Base-by-base conservation (phyloP, 805 yeast species). In the Starmerella riodocensis region DNA sequence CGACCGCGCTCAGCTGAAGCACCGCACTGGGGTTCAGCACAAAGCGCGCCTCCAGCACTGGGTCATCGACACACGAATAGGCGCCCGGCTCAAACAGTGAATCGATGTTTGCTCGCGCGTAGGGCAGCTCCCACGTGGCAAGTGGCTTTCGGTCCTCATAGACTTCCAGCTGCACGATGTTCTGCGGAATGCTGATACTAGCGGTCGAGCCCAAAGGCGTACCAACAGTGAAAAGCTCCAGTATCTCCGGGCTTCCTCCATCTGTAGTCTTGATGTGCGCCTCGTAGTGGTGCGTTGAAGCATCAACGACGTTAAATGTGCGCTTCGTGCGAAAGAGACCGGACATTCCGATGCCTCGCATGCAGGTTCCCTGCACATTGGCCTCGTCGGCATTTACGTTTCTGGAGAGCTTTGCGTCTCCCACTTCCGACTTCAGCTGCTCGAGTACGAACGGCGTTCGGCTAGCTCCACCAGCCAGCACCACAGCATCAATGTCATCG, bases 301-400 rank as follows among this genome's bases (percentile, higher is more conserved):
- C 69, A 40, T 82, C 93, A 24, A 69, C 53, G 3, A 83, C 65
- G 19, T 64, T 60, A 35, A 83, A 67, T 31, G 73, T 74, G 18
- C 39, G 37, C 50, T 73, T 73, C 6, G 80, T 67, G 49, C 76
- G 73, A 57, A 75, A 78, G 51, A 75, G 69, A 29, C 74, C 69
- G n/a, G 84, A 73, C 28, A 83, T 63, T 34, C 74, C 67, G 29
- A 84, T 78, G 17, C 91, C 97, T 48, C 85, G 71, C 28, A 80
- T 63, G n/a, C 94, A 74, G 2, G 93, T 74, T 36, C 98, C 98
- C 51, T 82, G 67, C 12, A 83, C 94, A 37, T 83, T 83, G 32
- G 96, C 76, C 63, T 91, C 98, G 60, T 91, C 98, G 0, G 98
- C 91, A 59, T 91, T 91, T 32, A 91, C 93, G 37, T 78, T 82